Base-by-base conservation (phyloP, 257 asterid genomes). In the Solanum lycopersicoides region DNA sequence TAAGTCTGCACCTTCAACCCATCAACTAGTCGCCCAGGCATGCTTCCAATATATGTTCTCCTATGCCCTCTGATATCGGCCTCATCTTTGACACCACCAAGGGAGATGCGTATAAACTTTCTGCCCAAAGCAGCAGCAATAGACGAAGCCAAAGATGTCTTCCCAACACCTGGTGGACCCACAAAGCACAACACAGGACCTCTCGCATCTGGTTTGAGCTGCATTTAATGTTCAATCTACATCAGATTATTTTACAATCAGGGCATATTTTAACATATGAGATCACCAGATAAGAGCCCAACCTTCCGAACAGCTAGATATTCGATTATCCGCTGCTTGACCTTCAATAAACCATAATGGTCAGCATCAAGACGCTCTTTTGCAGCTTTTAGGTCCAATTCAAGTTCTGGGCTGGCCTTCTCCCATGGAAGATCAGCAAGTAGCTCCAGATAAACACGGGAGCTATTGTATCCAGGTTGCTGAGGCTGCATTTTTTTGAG, bases 111-210 rank as follows among this genome's bases (percentile, higher is more conserved):
- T 45, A 96, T 88, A 92, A 96, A 97, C 91, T 97, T 96, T 93
- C 98, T 94, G 86, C 99, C 99, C 93, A 97, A 90, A 89, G 99
- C 98, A 91, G 98, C 91, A 72, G 99, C 98, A 89, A 97, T 95
- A 16, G 99, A 96, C 83, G 99, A 94, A 84, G 99, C 99, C 90
- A 97, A 93, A 86, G 99, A 97, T 74, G 99, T 97, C 95, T 97
- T 97, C 73, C 99, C 99, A 83, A 97, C 98, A 92, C 99, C 99
- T 28, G 99, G 99, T 90, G 99, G 99, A 84, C 99, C 99, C 89
- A 97, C 99, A 91, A 97, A 96, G 91, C 99, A 97, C 95, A 97
- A 90, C 71, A 97, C 94, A 23, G 99, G 99, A 87, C 99, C 99
- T 92, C 97, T 96, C 16, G 99, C 98, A 92, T 97, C 99, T 80